These are phyloP conservation scores for Clathrus columnatus DNA, from an alignment of 768 basidiomycete species.

Conservation along the genomic window DNA sequence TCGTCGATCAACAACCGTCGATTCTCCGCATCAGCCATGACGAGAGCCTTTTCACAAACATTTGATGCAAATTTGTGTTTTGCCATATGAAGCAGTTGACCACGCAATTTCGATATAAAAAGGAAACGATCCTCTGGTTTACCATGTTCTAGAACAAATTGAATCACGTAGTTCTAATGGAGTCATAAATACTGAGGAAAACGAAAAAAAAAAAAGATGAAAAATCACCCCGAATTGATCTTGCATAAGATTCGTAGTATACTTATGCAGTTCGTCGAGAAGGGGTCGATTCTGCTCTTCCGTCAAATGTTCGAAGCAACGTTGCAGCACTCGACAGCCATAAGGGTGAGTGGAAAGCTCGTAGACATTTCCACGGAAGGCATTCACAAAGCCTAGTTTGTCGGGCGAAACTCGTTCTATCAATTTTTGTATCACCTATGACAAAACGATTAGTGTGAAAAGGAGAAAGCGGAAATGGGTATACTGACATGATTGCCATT, in stretches of 20 bases:
- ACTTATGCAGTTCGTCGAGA: constrained; percentile 74
- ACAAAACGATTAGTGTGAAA: constrained; percentile 6
- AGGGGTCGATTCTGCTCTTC: constrained; percentile 58
- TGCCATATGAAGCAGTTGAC: constrained; percentile 71
- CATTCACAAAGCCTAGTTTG: constrained; percentile 62
- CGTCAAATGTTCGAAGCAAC: constrained; percentile 81
- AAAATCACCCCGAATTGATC: constrained; percentile 80
- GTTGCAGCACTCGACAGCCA: constrained; percentile 90
- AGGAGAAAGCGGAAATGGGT: neutral
- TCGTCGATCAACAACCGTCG: constrained; percentile 72
- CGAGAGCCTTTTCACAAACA: constrained; percentile 85
- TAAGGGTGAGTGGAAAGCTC: constrained; percentile 83
- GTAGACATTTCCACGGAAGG: constrained; percentile 70
- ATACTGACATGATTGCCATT: constrained; percentile 88
- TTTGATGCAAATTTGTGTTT: constrained; percentile 94
- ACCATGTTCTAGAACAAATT: constrained; percentile 84
- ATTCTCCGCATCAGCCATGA: constrained; percentile 53
- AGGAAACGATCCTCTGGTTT: constrained; percentile 54
- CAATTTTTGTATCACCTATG: constrained; percentile 79
- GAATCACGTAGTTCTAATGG: constrained; percentile 87
- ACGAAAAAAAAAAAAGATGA: neutral
- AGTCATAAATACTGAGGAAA: constrained; percentile 14
- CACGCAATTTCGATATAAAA: constrained; percentile 61
- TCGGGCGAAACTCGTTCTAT: constrained; percentile 75
- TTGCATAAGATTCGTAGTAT: constrained; percentile 66